Evolutionary conservation across 2,329 filamentous ascomycete genomes (phyloP), one percentile per base, ranked within the genome.

Genomic region (Botrytis byssoidea): DNA sequence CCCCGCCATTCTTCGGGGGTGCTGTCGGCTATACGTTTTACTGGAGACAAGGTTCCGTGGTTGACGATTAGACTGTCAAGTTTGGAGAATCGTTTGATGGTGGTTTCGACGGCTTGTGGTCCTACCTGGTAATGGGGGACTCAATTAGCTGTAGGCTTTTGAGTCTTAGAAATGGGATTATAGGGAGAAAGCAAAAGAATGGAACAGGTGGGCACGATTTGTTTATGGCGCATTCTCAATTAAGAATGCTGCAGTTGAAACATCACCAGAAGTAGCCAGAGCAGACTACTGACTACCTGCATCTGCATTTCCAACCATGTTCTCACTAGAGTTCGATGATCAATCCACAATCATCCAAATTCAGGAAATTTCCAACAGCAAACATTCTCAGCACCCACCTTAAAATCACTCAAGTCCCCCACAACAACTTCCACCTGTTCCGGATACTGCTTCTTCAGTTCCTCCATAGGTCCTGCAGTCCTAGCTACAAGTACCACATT

Each of bases 61-160:
- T 98, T 98, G 75, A 98, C 84, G 20, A 99, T 89, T 63, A 99
- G 81, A 1, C 91, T 92, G 80, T 99, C 94, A 7, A 99, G 83
- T 67, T 85, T 86, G 16, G 91, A 91, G 81, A 93, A 98, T 0
- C 88, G 84, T 42, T 87, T 83, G 18, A 92, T 80, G 0, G 94
- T 92, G 1, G 90, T 83, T 5, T 91, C 85, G 7, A 93, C 88
- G 7, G 92, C 88, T 79, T 88, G 88, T 1, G 86, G 82, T 6
- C 89, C 88, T 42, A 92, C 75, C 80, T 81, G 29, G n/a, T 48
- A 22, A 32, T 69, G 51, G 18, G 10, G 61, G 20, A 44, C 14
- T 16, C 10, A 20, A 32, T 73, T 12, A 73, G 65, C 32, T 37
- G 51, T 22, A 29, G 22, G n/a, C 29, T 16, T 18, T 22, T n/a